Percentiles rank a stretch among this genome's conserved stretches.
Evolutionary conservation across 768 basidiomycete genomes (phyloP).

Genomic region (Leucocoprinus birnbaumii): DNA sequence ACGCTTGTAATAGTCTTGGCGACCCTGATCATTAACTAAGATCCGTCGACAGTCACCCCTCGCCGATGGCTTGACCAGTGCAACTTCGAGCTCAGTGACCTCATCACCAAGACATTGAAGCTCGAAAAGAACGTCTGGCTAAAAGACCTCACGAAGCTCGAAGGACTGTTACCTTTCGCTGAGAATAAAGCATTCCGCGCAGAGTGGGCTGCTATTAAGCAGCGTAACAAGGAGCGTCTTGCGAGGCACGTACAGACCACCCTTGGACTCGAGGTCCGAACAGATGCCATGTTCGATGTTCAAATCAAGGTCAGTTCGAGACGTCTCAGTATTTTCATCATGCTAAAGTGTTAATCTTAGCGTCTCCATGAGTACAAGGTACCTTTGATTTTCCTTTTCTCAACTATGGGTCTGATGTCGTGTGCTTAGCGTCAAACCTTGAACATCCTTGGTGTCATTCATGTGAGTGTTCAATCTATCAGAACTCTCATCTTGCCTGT

Average conservation of each 20-base stretch:
- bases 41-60: slow-evolving; percentile 64
- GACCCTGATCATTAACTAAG: background rate
- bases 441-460: slow-evolving; percentile 89
- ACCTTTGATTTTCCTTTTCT: background rate
- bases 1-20: slow-evolving; percentile 26
- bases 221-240: slow-evolving; percentile 86
- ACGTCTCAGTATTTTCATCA: background rate
- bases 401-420: too few species aligned
- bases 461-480: slow-evolving; percentile 49
- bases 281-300: slow-evolving; percentile 85
- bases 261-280: slow-evolving; percentile 69
- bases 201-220: slow-evolving; percentile 84
- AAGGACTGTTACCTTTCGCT: slow-evolving; percentile 68
- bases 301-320: slow-evolving; percentile 66
- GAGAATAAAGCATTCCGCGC: slow-evolving; percentile 75
- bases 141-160: slow-evolving; percentile 76
- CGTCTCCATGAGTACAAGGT: slow-evolving; percentile 93
- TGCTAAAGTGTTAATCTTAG: slow-evolving; percentile 33
- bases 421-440: slow-evolving; percentile 86
- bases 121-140: slow-evolving; percentile 79
- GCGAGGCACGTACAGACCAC: slow-evolving; percentile 72
- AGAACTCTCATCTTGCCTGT: background rate
- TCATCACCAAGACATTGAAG: slow-evolving; percentile 82
- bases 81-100: slow-evolving; percentile 82
- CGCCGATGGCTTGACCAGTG: slow-evolving; percentile 95